Conservation (phyloP, 176 grass and related monocot genomes). For the Ampelocalamus luodianensis region DNA sequence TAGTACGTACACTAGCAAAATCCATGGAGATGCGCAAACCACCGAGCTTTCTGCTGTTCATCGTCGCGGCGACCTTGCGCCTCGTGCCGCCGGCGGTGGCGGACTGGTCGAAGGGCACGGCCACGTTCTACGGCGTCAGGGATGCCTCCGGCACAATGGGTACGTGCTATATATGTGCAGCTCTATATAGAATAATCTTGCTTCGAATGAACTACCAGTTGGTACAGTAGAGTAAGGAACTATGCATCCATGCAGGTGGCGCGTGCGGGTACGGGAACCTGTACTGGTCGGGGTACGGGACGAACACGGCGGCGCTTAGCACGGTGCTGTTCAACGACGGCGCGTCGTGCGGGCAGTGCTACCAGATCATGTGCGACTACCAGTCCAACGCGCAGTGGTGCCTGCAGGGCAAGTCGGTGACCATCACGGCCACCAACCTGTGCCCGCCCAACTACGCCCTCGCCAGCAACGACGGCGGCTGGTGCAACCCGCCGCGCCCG, state of each 20-base stretch:
- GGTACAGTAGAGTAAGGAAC: no score
- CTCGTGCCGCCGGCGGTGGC: constrained; percentile 4
- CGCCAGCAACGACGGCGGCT: constrained; percentile 64
- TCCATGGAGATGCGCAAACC: neutral
- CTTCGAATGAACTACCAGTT: no score
- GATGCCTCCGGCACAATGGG: constrained; percentile 90
- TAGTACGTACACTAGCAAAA: neutral
- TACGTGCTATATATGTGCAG: constrained; percentile 16
- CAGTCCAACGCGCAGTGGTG: constrained; percentile 30
- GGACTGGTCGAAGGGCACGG: constrained; percentile 48
- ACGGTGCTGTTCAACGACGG: constrained; percentile 71
- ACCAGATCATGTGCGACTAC: constrained; percentile 53
- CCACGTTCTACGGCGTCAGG: constrained; percentile 79
- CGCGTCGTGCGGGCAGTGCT: constrained; percentile 55
- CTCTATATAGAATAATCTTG: no score
- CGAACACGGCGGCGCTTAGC: constrained; percentile 86
- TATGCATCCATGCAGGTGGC: constrained; percentile 51
- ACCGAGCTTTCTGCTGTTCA: neutral
- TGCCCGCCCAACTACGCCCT: constrained; percentile 68
- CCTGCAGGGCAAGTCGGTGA: constrained; percentile 35
- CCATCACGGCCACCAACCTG: constrained; percentile 79
- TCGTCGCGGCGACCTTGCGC: neutral
- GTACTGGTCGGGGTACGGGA: constrained; percentile 71
- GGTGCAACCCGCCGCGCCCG: constrained; percentile 75
- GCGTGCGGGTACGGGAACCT: constrained; percentile 74